These are phyloP conservation scores for Styphnolobium japonicum DNA, from an alignment of 306 rosid species.

Conservation along the genomic window DNA sequence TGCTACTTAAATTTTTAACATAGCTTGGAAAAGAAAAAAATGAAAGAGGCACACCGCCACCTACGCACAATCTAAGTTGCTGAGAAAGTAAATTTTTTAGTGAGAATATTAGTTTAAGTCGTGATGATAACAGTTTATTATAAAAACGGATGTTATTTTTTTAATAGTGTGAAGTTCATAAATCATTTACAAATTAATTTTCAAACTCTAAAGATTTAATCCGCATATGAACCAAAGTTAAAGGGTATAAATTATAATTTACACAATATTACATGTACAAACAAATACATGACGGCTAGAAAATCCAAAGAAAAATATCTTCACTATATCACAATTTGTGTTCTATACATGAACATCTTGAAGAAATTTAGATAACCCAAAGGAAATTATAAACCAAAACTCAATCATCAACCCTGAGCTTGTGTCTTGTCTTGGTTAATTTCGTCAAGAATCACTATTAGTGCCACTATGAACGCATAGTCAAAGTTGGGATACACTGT, in stretches of 20 bases:
- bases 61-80: no score
- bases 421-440: constrained; percentile 26
- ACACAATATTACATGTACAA: neutral
- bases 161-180: no score
- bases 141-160: no score
- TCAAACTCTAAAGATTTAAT: no score
- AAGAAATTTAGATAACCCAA: neutral
- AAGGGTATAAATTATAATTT: neutral
- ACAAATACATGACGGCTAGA: neutral
- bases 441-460: constrained; percentile 44
- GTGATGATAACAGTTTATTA: no score
- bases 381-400: neutral
- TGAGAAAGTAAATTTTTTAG: no score
- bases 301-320: neutral
- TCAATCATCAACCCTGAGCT: neutral
- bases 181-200: no score
- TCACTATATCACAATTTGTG: neutral
- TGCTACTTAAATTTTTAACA: no score
- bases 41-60: no score
- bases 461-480: constrained; percentile 45
- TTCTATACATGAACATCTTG: neutral
- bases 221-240: neutral
- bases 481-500: constrained; percentile 50
- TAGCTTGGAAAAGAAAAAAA: no score
- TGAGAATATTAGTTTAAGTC: no score